Evolutionary conservation across 805 yeast genomes (phyloP), one percentile per base, ranked within the genome.

Genomic region (Hermanozyma aechmeae): DNA sequence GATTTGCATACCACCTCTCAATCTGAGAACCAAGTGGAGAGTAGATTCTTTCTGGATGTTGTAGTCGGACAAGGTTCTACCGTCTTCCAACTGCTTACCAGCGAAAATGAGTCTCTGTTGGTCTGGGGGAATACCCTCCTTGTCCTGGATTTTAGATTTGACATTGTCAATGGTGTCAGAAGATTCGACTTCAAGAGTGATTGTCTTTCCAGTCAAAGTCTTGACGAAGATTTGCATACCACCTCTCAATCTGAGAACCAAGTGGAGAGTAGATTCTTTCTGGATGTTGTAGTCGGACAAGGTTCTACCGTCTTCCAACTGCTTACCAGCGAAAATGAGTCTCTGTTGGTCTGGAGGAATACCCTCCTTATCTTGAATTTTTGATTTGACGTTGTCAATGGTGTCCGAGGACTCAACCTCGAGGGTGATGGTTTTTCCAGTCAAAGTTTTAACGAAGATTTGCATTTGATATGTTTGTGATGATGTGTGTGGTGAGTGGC

Each of bases 131-230:
- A 55, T 59, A 36, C 65, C 67, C 34, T 57, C 62, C 50, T 58
- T 58, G 43, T 58, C 63, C 37, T 61, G 65, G 24, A 59, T 57
- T 47, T 61, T 59, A 18, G 62, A 49, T 50, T 59, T 61, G 40
- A 87, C 96, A 54, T 84, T 85, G 76, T 86, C 96, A 58, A 89
- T 85, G 42, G 96, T 85, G 75, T 87, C 96, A 37, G 95, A 84
- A 42, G 96, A 85, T 72, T 87, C 96, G 48, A 86, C 96, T 73
- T 87, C 96, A 47, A 87, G 77, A 61, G 96, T 87, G 38, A 72
- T 71, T 24, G 77, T 72, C 58, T 71, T 72, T 53, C 78, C 78
- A 15, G 78, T 72, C 45, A 72, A 58, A 20, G 76, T 71, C 53
- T 71, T 71, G 34, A 49, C 56, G 37, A 47, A 48, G 28, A 50